Base-by-base conservation (phyloP, 257 asterid species). In the Misopates orontium region DNA sequence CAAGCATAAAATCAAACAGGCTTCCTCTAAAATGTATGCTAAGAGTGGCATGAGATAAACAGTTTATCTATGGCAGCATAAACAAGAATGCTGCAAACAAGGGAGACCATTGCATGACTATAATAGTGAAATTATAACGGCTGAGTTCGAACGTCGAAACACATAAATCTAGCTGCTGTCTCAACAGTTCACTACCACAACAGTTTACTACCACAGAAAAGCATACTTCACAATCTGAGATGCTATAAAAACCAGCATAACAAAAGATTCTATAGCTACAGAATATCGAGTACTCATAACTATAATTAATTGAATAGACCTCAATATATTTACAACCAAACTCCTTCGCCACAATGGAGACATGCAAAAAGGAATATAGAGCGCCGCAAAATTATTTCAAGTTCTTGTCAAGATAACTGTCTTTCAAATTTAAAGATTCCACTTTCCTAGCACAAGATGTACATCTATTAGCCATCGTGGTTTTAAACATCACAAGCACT, bases 401-500 rank as follows among this genome's bases (percentile, higher is more conserved):
- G n/a, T n/a, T n/a, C n/a, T 56, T 28, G 15, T 14, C 7, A 50
- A 40, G 31, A 71, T 32, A 19, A 44, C 52, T 24, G 25, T n/a
- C n/a, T 44, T n/a, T 41, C 19, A 52, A 25, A 19, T 31, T 44
- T 40, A 62, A 65, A 45, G 9, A 31, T n/a, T 39, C 50, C 53
- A 58, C 15, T 19, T 21, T 19, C 4, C 59, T 32, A 39, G 22
- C 64, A 67, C 44, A 39, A 24, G 5, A 41, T 0, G 51, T 55
- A 54, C 41, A 59, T 77, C 64, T 21, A 32, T 17, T 65, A 53
- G 60, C 8, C 69, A 71, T 36, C 24, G 32, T 67, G 16, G n/a
- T n/a, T n/a, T 51, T 25, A 48, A 68, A 56, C 69, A 71, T 57
- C 58, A 67, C 62, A 60, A 63, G 53, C 56, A 60, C 50, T 50